Conservation (phyloP, 805 yeast genomes). For the Zygotorulaspora sp. region DNA sequence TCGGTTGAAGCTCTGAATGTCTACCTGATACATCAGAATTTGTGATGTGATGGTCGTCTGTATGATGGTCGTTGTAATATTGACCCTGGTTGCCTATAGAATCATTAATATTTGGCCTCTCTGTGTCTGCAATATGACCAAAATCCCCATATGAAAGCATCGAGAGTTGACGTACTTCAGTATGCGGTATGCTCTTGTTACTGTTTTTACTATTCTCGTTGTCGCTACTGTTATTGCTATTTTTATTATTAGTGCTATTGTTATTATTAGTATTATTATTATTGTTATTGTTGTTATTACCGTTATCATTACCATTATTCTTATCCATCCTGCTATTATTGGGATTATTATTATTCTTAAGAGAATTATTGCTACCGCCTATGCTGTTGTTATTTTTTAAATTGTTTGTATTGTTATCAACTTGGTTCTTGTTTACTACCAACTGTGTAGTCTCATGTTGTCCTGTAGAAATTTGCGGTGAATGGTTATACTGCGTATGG, state of each 20-base stretch:
- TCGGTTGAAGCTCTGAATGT: background rate
- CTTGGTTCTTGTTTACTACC: slow-evolving; percentile 13
- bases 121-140: slow-evolving; percentile 6
- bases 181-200: slow-evolving; percentile 5
- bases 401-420: slow-evolving; percentile 6
- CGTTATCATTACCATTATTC: slow-evolving; percentile 1
- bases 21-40: background rate
- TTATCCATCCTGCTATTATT: slow-evolving; percentile 1
- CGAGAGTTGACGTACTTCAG: slow-evolving; percentile 8
- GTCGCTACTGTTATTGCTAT: background rate
- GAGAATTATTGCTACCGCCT: no score
- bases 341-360: background rate
- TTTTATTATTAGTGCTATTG: slow-evolving; percentile 3
- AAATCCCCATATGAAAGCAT: slow-evolving; percentile 10
- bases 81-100: background rate
- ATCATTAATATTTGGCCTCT: background rate
- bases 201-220: background rate
- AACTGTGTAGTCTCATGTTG: slow-evolving; percentile 2
- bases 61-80: slow-evolving; percentile 1
- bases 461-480: background rate
- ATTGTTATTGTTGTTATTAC: slow-evolving; percentile 2
- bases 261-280: slow-evolving; percentile 2
- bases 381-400: slow-evolving; percentile 3
- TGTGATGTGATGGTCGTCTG: background rate
- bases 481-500: background rate